Base-by-base conservation (phyloP, 2,329 filamentous ascomycete species). In the Aspergillus amoenus region DNA sequence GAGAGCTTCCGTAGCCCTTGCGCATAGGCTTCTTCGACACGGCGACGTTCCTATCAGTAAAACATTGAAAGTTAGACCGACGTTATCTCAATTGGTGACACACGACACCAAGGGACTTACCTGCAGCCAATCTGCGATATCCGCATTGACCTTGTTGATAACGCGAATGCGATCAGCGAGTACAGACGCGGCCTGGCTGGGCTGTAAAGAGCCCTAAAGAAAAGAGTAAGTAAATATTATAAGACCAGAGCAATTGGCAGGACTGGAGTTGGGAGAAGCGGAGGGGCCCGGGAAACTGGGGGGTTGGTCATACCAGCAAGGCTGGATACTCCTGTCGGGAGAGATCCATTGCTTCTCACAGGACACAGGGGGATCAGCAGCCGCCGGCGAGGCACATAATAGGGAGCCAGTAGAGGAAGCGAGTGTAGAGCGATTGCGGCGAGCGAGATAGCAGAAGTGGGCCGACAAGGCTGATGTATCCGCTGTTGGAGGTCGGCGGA, bases 51-150 rank as follows among this genome's bases (percentile, higher is more conserved):
- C 93, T 97, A 73, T 53, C 17, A 37, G 49, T 41, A 21, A 22
- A 21, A 40, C 42, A 61, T 52, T 62, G 55, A 12, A 21, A 53
- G 18, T 62, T 52, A 58, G 61, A 41, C 44, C 39, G n/a, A 13
- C n/a, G 12, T 9, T 12, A 49, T 49, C 39, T 51, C 30, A 51
- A 51, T n/a, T 61, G 56, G 56, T 51, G 58, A 13, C n/a, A 43
- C 37, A 43, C 37, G 12, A 47, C 50, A 39, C 37, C 54, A 24
- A 37, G 61, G 51, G 54, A 64, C 77, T 76, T 86, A 96, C 93
- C 88, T 93, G 89, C 61, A 99, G 84, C 91, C 93, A 99, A 78
- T 97, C 93, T 74, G 93, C 93, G 69, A 99, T 91, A 72, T 97
- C 91, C 66, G 81, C 78, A 76, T 99, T 97, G 78, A 96, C 79